Percentiles rank a stretch among this genome's conserved stretches.
phyloP scores from a whole-genome alignment of 352 stramenopile genomes.

The Phytophthora melonis region DNA sequence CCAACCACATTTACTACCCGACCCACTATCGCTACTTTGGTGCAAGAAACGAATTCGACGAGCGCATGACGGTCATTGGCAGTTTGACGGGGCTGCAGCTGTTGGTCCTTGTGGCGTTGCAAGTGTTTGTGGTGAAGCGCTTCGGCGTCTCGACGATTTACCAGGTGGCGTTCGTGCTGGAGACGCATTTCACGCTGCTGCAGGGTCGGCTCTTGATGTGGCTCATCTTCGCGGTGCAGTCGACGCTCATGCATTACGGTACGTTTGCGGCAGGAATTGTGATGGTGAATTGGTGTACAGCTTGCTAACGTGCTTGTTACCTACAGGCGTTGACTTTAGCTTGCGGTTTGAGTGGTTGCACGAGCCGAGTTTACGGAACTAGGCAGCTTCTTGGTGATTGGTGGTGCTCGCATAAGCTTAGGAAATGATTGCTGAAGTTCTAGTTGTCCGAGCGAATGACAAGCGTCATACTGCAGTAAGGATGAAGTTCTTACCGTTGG shows the following conservation, averaged over 20 bases:
- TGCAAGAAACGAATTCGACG: slow-evolving; percentile 13
- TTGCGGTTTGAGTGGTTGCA: slow-evolving; percentile 23
- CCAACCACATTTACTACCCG: slow-evolving; percentile 43
- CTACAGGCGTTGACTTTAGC: slow-evolving; percentile 20
- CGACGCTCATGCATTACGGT: slow-evolving; percentile 39
- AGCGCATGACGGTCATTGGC: slow-evolving; percentile 31
- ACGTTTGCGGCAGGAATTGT: not conserved
- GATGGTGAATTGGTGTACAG: too few species aligned
- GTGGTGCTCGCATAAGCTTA: too few species aligned
- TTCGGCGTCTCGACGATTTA: slow-evolving; percentile 45
- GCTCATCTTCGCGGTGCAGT: slow-evolving; percentile 39
- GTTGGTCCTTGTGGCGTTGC: slow-evolving; percentile 18
- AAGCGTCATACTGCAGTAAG: too few species aligned
- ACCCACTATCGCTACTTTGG: slow-evolving; percentile 35
- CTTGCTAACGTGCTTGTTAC: not conserved
- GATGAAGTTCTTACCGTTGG: too few species aligned
- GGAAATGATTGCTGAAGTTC: too few species aligned
- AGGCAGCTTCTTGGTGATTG: not conserved
- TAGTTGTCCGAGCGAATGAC: too few species aligned
- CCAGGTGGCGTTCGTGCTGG: slow-evolving; percentile 65
- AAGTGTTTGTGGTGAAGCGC: slow-evolving; percentile 34
- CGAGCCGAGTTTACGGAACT: not conserved
- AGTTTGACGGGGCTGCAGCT: slow-evolving; percentile 31
- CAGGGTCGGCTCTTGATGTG: slow-evolving; percentile 53
- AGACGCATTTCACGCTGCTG: slow-evolving; percentile 43